phyloP scores from a whole-genome alignment of 2,329 filamentous ascomycete species.

The Microsporum canis region DNA sequence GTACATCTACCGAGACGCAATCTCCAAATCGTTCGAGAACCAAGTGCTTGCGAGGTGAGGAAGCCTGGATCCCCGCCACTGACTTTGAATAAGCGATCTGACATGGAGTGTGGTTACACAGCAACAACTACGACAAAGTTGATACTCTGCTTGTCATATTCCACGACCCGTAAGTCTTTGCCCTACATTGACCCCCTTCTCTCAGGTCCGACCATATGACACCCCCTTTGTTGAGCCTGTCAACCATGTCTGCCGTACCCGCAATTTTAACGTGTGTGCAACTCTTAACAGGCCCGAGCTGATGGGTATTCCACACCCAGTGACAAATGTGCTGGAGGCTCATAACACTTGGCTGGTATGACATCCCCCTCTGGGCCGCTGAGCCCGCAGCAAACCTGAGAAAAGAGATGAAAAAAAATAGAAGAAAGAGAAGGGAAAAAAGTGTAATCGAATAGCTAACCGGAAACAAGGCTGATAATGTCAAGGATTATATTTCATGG shows the following conservation, averaged over 20 bases:
- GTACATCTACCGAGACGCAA: constrained; percentile 60
- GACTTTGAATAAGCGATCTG: background rate
- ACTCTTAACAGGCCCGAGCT: constrained; percentile 50
- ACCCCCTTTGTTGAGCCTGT: background rate
- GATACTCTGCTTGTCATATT: constrained; percentile 71
- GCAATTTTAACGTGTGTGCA: constrained; percentile 5
- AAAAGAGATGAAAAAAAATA: background rate
- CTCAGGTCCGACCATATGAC: background rate
- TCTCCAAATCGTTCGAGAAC: constrained; percentile 70
- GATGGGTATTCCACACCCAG: constrained; percentile 52
- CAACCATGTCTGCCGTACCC: no score
- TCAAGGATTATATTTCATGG: constrained; percentile 75
- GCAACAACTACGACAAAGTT: constrained; percentile 52
- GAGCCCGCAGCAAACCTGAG: background rate
- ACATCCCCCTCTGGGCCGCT: constrained; percentile 17
- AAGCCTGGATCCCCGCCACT: background rate
- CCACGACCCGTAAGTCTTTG: constrained; percentile 64
- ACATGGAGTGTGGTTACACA: constrained; percentile 19
- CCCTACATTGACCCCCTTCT: background rate
- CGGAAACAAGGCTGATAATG: constrained; percentile 58
- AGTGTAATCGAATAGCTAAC: constrained; percentile 10
- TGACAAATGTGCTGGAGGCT: constrained; percentile 62
- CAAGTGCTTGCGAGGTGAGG: constrained; percentile 68
- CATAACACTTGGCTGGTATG: constrained; percentile 85
- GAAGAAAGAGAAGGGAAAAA: background rate